These are phyloP conservation scores for Solanum microdontum DNA, from an alignment of 257 asterid species.

Conservation along the genomic window DNA sequence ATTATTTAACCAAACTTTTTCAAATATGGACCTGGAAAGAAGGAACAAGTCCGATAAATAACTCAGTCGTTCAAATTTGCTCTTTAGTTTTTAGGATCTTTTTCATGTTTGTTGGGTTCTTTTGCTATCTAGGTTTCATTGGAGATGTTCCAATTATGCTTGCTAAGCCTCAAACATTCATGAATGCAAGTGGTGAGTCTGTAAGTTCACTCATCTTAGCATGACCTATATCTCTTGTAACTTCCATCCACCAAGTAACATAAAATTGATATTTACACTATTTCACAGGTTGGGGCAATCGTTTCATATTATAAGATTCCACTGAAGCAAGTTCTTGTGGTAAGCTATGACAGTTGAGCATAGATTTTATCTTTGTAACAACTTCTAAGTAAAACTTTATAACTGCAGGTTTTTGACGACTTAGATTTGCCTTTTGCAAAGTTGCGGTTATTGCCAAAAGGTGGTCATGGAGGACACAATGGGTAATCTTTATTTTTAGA, in stretches of 20 bases:
- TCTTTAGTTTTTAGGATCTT: background rate
- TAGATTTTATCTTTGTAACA: background rate
- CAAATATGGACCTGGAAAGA: background rate
- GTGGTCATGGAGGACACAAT: constrained; percentile 98
- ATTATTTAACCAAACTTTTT: background rate
- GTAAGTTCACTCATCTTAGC: constrained; percentile 57
- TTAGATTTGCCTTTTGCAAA: constrained; percentile 88
- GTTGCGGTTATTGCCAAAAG: constrained; percentile 82
- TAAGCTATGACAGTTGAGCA: constrained; percentile 15
- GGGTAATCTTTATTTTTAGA: constrained; percentile 40
- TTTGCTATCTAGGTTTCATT: constrained; percentile 43
- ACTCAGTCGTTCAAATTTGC: background rate
- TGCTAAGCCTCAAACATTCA: constrained; percentile 92
- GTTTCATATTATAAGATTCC: constrained; percentile 94
- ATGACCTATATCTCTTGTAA: background rate
- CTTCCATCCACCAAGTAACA: background rate
- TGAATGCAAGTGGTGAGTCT: constrained; percentile 99
- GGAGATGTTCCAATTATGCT: constrained; percentile 86
- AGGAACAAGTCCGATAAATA: background rate
- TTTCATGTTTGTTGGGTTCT: background rate
- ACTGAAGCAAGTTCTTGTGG: constrained; percentile 85
- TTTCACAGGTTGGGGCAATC: constrained; percentile 70
- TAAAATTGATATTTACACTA: constrained; percentile 8
- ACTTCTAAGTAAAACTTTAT: background rate
- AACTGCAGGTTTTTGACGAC: constrained; percentile 74